phyloP scores from a whole-genome alignment of 768 basidiomycete species.

The Amanita molliuscula region DNA sequence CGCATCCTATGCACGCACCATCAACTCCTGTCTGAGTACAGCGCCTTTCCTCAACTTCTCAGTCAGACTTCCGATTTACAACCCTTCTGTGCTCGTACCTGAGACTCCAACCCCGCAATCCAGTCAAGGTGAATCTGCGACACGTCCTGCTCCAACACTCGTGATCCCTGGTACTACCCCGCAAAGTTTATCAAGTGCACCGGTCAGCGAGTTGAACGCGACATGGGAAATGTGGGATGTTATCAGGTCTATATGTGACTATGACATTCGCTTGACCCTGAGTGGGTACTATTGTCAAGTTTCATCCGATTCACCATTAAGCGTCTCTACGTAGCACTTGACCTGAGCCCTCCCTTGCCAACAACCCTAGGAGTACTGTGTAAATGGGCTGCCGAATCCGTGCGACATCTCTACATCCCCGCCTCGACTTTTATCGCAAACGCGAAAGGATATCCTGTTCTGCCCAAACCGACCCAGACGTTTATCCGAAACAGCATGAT shows the following conservation, averaged over 20 bases:
- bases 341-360: slow-evolving; percentile 84
- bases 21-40: slow-evolving; percentile 67
- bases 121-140: neutral
- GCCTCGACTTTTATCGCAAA: slow-evolving; percentile 91
- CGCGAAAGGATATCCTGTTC: slow-evolving; percentile 91
- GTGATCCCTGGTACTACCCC: slow-evolving; percentile 23
- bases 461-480: slow-evolving; percentile 85
- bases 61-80: slow-evolving; percentile 75
- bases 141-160: slow-evolving; percentile 18
- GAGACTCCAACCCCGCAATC: slow-evolving; percentile 16
- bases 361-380: slow-evolving; percentile 62
- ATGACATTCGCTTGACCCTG: slow-evolving; percentile 60
- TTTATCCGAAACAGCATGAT: slow-evolving; percentile 89
- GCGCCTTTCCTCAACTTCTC: slow-evolving; percentile 71
- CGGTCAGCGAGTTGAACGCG: slow-evolving; percentile 51
- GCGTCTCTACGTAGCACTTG: slow-evolving; percentile 53
- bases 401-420: slow-evolving; percentile 82
- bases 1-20: slow-evolving; percentile 87
- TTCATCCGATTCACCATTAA: slow-evolving; percentile 5
- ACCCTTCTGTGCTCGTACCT: slow-evolving; percentile 50
- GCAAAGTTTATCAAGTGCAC: slow-evolving; percentile 23
- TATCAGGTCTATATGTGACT: slow-evolving; percentile 83
- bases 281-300: slow-evolving; percentile 33
- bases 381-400: slow-evolving; percentile 91
- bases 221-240: slow-evolving; percentile 99